Evolutionary conservation across 345 rosid species (phyloP), one percentile per base, ranked within the genome.

Genomic region (Brassica incana): DNA sequence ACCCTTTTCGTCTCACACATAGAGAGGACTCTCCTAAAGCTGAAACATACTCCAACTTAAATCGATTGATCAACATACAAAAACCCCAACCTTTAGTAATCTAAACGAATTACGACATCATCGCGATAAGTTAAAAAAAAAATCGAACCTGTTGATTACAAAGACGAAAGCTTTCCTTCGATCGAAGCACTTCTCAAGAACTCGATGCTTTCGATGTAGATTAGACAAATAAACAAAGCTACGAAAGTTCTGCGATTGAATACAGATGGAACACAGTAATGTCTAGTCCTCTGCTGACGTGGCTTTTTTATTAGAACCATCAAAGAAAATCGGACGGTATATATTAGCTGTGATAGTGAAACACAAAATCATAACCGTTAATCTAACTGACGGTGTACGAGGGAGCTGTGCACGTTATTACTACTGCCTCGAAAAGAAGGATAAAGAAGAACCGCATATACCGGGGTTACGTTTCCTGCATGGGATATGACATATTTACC

Each of bases 201-300:
- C 81, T 36, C 81, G 59, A 80, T 61, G 76, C 61, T 35, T 27
- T 70, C 67, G 71, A 62, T 80, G 72, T 69, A 80, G 82, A 73
- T 23, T 65, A 56, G 43, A 35, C 8, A 63, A 11, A 52, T 16
- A 74, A 74, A 32, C 79, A 80, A 50, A 80, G 71, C 69, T 52
- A 2, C 25, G 11, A 16, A 67, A 61, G 8, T 35, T 45, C 33
- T 6, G 36, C 50, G 15, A 80, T 69, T 69, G 4, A 14, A 2
- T 80, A 69, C 83, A 63, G 72, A 18, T 69, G 32, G 79, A 52
- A 27, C 36, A 69, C 23, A 18, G 25, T 54, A 75, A 63, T 0
- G 16, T 52, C 38, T 11, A 10, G 0, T 35, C 36, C 25, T 25
- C 12, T 4, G 75, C 59, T 74, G 16, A 74, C 71, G 83, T 74